Conservation (phyloP, 352 stramenopile species). For the Blastocystis sp. region DNA sequence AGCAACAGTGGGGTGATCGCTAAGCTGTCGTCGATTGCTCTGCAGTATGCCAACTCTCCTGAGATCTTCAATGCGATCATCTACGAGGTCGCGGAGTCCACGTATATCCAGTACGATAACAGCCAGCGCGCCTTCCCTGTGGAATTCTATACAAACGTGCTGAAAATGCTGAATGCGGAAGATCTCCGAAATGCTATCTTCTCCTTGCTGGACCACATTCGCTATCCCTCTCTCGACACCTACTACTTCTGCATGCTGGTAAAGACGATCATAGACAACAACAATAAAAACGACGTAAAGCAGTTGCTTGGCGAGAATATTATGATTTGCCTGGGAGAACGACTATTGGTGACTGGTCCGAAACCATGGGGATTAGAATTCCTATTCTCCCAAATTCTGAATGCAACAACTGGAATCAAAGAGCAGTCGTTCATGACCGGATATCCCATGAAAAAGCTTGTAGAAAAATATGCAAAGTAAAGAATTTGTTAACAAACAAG, state of each 20-base stretch:
- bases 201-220: constrained; percentile 34
- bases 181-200: not conserved
- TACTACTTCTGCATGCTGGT: constrained; percentile 47
- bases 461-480: not conserved
- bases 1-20: not conserved
- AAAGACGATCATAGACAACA: not conserved
- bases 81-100: constrained; percentile 18
- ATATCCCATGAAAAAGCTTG: not conserved
- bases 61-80: not conserved
- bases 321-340: not conserved
- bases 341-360: not conserved
- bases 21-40: not conserved
- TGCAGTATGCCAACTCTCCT: not conserved
- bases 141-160: not conserved
- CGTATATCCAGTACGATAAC: not conserved
- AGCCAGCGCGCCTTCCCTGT: not conserved
- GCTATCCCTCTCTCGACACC: constrained; percentile 14
- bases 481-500: constrained; percentile 62
- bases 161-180: not conserved
- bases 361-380: constrained; percentile 54
- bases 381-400: constrained; percentile 20
- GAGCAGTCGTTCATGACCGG: not conserved
- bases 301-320: not conserved
- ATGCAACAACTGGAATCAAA: not conserved
- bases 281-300: not conserved